phyloP scores from a whole-genome alignment of 108 stramenopile species.

The Fragilaria crotonensis region DNA sequence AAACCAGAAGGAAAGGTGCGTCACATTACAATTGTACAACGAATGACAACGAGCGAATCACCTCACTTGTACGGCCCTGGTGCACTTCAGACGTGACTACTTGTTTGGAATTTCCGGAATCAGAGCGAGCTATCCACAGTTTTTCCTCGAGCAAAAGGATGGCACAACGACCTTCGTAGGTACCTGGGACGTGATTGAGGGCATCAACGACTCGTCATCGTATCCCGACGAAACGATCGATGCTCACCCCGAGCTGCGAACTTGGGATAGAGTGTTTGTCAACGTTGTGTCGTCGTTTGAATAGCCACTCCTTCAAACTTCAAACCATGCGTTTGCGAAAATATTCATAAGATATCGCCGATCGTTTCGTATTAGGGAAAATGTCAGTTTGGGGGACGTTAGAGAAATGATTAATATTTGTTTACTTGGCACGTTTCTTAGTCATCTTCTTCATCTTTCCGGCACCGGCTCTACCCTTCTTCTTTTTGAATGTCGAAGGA shows the following conservation, averaged over 20 bases:
- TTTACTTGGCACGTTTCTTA: slow-evolving; percentile 70
- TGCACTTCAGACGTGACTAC: slow-evolving; percentile 27
- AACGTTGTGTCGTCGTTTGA: slow-evolving; percentile 33
- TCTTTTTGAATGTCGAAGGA: slow-evolving; percentile 70
- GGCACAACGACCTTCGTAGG: slow-evolving; percentile 35
- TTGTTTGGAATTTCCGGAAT: slow-evolving; percentile 59
- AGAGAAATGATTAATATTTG: slow-evolving; percentile 2
- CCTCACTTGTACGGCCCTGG: not conserved
- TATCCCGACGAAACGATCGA: slow-evolving; percentile 39
- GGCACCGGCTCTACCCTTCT: slow-evolving; percentile 86
- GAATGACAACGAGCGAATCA: too few relatives aligned
- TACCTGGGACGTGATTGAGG: slow-evolving; percentile 42
- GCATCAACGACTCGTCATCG: slow-evolving; percentile 48
- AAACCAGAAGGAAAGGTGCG: slow-evolving; percentile 21
- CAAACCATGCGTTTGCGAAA: too few relatives aligned
- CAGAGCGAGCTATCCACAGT: slow-evolving; percentile 73
- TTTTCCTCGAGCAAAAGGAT: slow-evolving; percentile 48
- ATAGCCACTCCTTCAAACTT: slow-evolving; percentile 7
- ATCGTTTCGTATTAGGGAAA: not conserved
- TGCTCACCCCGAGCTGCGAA: slow-evolving; percentile 37
- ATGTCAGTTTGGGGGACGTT: too few relatives aligned
- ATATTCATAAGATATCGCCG: too few relatives aligned
- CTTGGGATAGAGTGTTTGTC: slow-evolving; percentile 56
- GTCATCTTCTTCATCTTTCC: slow-evolving; percentile 86
- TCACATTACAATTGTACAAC: not conserved